Evolutionary conservation across 495 filamentous ascomycete genomes (phyloP).

Genomic region (Hypoxylon intermedium): DNA sequence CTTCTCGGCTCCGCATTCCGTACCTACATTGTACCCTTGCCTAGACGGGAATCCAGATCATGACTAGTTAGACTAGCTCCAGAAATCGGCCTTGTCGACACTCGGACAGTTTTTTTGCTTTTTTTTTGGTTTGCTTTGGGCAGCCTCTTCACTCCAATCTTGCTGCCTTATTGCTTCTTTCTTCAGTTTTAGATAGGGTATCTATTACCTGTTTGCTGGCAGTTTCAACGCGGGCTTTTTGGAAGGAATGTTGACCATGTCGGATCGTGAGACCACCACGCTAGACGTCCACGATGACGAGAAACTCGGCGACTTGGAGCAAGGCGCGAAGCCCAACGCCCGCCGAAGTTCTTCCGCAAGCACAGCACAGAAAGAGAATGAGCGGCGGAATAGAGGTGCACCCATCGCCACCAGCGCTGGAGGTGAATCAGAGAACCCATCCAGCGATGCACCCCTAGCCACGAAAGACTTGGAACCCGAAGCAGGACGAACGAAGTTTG

Average conservation of each 20-base stretch:
- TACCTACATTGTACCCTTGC: slow-evolving; percentile 5
- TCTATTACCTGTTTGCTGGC: too few relatives aligned
- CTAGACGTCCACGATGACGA: slow-evolving; percentile 32
- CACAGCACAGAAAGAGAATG: slow-evolving; percentile 19
- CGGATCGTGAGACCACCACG: slow-evolving; percentile 28
- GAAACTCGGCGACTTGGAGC: slow-evolving; percentile 31
- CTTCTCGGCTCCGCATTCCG: slow-evolving; percentile 13
- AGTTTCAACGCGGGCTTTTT: too few relatives aligned
- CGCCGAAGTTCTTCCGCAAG: slow-evolving; percentile 24
- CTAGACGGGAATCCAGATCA: slow-evolving; percentile 5
- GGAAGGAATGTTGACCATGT: too few relatives aligned
- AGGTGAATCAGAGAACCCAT: not conserved
- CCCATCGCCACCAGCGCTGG: not conserved
- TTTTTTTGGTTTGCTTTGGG: not conserved
- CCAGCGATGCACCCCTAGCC: slow-evolving; percentile 6
- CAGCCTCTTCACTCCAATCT: not conserved
- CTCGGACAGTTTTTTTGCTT: slow-evolving; percentile 1
- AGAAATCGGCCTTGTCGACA: not conserved
- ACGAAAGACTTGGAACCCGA: slow-evolving; percentile 36
- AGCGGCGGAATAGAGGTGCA: not conserved
- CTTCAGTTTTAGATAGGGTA: too few relatives aligned
- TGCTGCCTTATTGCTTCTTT: not conserved
- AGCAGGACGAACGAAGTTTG: slow-evolving; percentile 42
- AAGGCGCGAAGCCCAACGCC: slow-evolving; percentile 15
- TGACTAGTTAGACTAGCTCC: slow-evolving; percentile 14